Base-by-base conservation (phyloP, 148 eudicot species). In the Cornus kousa region DNA sequence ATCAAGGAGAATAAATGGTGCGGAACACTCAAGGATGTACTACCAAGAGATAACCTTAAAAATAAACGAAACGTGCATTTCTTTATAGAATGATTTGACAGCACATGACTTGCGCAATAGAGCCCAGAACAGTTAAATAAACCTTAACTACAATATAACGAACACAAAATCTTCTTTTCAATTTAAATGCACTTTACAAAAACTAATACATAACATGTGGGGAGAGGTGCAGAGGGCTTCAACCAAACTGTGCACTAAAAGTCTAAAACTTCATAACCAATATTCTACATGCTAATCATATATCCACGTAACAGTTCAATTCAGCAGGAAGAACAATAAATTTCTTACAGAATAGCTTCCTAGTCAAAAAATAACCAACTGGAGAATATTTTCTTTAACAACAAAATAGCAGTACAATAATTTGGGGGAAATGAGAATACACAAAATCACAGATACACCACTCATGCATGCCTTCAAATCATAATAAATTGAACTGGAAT, bases 401-500 rank as follows among this genome's bases (percentile, higher is more conserved):
- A 53, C 17, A 53, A 53, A 53, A n/a, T 33, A 55, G 53, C 32
- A 40, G 66, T 57, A 59, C 50, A 9, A 62, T 67, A 35, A 53
- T 59, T 23, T 28, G 16, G 28, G 62, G 40, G 69, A 80, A 35
- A 53, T 48, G 55, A 8, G 35, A 35, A 53, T 48, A 74, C 46
- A 68, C 53, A 46, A 7, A 74, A 43, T 43, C 32, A 70, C 7
- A 67, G 22, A 39, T 43, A 48, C 20, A 32, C 31, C 13, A 33
- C 24, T 28, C 40, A 50, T 3, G 50, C 77, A 46, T 32, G 28
- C 24, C n/a, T 32, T 69, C 70, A 66, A 72, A 35, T 68, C 72
- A 62, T 68, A 50, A 75, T 16, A 43, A 76, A 73, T 16, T 59
- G 33, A 82, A 77, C 78, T n/a, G 70, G 84, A 82, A 84, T 57